These are phyloP conservation scores for Skeletonema marinoi DNA, from an alignment of 108 stramenopile genomes.

Conservation along the genomic window DNA sequence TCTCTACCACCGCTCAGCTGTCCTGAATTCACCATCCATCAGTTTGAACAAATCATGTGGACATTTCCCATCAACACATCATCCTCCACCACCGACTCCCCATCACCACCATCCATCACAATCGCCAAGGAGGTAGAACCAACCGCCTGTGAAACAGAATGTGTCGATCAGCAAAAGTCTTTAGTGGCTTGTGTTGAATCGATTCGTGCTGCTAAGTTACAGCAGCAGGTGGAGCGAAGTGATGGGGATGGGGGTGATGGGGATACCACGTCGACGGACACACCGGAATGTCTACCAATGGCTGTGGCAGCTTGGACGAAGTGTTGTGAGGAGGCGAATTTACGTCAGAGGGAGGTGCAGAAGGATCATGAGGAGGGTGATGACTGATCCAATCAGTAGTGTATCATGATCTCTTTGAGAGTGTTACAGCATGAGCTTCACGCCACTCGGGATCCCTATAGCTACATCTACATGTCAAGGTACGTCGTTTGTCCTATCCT, in stretches of 20 bases:
- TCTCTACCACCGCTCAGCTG: too few relatives aligned
- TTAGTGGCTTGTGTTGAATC: constrained; percentile 39
- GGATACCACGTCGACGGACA: neutral
- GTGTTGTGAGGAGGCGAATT: constrained; percentile 48
- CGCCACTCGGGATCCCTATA: neutral
- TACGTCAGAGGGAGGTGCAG: neutral
- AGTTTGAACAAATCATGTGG: neutral
- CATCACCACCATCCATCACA: neutral
- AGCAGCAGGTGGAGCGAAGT: neutral
- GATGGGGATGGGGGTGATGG: neutral
- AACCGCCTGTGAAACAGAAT: constrained; percentile 31
- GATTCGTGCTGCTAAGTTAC: constrained; percentile 19
- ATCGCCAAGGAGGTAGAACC: neutral
- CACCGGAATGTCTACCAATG: constrained; percentile 19
- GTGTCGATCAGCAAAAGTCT: constrained; percentile 12
- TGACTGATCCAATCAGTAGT: too few relatives aligned
- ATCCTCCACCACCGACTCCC: neutral
- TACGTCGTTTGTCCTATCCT: neutral
- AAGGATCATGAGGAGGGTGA: neutral
- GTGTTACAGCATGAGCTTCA: neutral
- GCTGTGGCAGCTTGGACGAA: constrained; percentile 50
- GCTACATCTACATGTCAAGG: neutral
- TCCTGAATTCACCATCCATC: neutral
- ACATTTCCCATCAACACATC: neutral
- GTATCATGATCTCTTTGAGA: too few relatives aligned